Evolutionary conservation across 768 basidiomycete genomes (phyloP).

Genomic region (Boletus rubescentipes): DNA sequence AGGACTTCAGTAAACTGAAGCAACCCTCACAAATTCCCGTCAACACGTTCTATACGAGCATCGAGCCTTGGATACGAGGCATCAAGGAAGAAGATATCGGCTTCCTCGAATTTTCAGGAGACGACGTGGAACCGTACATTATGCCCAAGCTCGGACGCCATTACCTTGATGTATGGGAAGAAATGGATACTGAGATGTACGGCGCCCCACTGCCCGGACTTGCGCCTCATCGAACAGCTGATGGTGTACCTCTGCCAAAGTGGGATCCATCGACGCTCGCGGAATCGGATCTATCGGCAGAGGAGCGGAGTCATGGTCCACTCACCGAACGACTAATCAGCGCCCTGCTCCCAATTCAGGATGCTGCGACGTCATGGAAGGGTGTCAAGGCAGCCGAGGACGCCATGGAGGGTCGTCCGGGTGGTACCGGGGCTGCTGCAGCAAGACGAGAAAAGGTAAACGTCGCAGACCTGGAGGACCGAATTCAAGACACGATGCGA

Average conservation of each 20-base stretch:
- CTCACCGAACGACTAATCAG: slow-evolving; percentile 84
- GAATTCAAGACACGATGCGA: slow-evolving; percentile 73
- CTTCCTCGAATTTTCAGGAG: slow-evolving; percentile 86
- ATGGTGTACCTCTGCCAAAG: slow-evolving; percentile 49
- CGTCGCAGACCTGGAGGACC: slow-evolving; percentile 74
- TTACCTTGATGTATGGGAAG: slow-evolving; percentile 92
- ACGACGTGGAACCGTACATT: slow-evolving; percentile 84
- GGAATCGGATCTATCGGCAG: slow-evolving; percentile 66
- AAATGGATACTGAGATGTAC: slow-evolving; percentile 69
- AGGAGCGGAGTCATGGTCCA: slow-evolving; percentile 83
- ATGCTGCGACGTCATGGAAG: slow-evolving; percentile 58
- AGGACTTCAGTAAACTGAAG: slow-evolving; percentile 88
- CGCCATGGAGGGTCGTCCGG: slow-evolving; percentile 80
- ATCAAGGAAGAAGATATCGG: slow-evolving; percentile 96
- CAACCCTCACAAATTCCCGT: slow-evolving; percentile 67
- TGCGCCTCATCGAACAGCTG: slow-evolving; percentile 36
- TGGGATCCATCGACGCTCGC: slow-evolving; percentile 83
- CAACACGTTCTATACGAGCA: slow-evolving; percentile 80
- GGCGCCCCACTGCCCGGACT: slow-evolving; percentile 43
- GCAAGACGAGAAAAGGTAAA: slow-evolving; percentile 73
- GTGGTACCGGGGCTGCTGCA: slow-evolving; percentile 76
- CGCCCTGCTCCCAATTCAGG: slow-evolving; percentile 69
- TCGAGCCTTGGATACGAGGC: slow-evolving; percentile 87
- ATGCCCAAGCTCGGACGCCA: slow-evolving; percentile 85
- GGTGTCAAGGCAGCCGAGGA: slow-evolving; percentile 83